These are phyloP conservation scores for Mycena sp. DNA, from an alignment of 1,284 basidiomycete species.

Conservation along the genomic window DNA sequence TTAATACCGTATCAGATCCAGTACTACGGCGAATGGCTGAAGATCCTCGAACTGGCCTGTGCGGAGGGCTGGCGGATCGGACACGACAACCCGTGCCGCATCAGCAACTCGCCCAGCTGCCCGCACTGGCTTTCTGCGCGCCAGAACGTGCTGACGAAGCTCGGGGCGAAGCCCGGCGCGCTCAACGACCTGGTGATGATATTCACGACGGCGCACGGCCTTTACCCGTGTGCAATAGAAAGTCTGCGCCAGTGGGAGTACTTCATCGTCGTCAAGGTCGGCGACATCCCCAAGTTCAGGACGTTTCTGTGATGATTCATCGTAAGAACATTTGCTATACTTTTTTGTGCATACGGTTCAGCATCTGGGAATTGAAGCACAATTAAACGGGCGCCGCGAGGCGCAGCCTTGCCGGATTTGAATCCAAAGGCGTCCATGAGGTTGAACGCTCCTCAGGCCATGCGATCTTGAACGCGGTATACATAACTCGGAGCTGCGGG, in stretches of 20 bases:
- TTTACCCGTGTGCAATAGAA: slow-evolving; percentile 29
- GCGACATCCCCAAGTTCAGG: slow-evolving; percentile 24
- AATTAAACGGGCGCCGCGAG: too few relatives aligned
- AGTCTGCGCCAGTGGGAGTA: slow-evolving; percentile 30
- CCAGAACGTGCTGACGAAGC: slow-evolving; percentile 24
- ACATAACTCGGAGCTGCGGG: too few relatives aligned
- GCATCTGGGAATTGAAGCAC: too few relatives aligned
- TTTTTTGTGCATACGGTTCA: too few relatives aligned
- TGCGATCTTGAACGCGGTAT: too few relatives aligned
- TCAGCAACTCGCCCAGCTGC: slow-evolving; percentile 23
- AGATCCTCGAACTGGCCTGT: slow-evolving; percentile 24
- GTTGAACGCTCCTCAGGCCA: too few relatives aligned
- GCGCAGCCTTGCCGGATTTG: too few relatives aligned
- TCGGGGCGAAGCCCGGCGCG: slow-evolving; percentile 21
- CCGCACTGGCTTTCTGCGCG: slow-evolving; percentile 27
- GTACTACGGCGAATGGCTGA: slow-evolving; percentile 29
- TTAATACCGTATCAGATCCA: background rate
- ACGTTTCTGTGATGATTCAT: slow-evolving; percentile 23
- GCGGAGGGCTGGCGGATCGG: slow-evolving; percentile 29
- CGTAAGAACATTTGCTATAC: too few relatives aligned
- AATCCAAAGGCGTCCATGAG: too few relatives aligned
- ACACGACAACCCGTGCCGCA: slow-evolving; percentile 23
- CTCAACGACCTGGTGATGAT: slow-evolving; percentile 25
- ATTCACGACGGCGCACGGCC: slow-evolving; percentile 27
- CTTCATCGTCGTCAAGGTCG: slow-evolving; percentile 25